Evolutionary conservation across 2,329 filamentous ascomycete species (phyloP), one percentile per base, ranked within the genome.

Genomic region (Byssothecium circinans): DNA sequence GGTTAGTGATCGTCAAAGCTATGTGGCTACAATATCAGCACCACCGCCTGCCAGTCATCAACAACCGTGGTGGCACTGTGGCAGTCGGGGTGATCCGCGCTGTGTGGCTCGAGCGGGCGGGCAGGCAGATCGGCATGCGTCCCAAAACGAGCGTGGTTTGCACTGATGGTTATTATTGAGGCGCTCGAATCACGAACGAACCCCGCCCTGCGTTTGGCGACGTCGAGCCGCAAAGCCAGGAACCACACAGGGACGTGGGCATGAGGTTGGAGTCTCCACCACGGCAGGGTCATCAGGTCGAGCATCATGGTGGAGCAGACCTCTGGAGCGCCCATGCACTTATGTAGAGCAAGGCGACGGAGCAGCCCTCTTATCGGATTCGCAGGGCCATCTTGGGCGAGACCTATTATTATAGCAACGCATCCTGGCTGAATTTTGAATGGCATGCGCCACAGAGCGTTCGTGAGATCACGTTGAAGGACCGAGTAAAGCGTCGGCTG

Each of bases 1-100:
- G n/a, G n/a, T n/a, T 56, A 60, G 49, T 52, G 60, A 67, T 65
- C 58, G 57, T 56, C 55, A 43, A 47, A n/a, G n/a, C n/a, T n/a
- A n/a, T n/a, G n/a, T n/a, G n/a, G n/a, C 25, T 27, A 27, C 25
- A 27, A 11, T 43, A 48, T 55, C 52, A 52, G 53, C 52, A 49
- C 35, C 35, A 51, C 54, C 54, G 57, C 54, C 57, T n/a, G n/a
- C n/a, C n/a, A n/a, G n/a, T n/a, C n/a, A n/a, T n/a, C n/a, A n/a
- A 58, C 55, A 52, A 53, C 50, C 49, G 49, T 57, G 41, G 34
- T 43, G 43, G 49, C 42, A 44, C 57, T 53, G 59, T 53, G 54
- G 60, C 52, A 57, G 53, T 52, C 52, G 18, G 27, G 39, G 51
- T 52, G 58, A 50, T 58, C 58, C 53, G 36, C 23, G 44, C 17